Evolutionary conservation across 192 early-diverging fungal genomes (phyloP).

Genomic region (Rhizophlyctis rosea): DNA sequence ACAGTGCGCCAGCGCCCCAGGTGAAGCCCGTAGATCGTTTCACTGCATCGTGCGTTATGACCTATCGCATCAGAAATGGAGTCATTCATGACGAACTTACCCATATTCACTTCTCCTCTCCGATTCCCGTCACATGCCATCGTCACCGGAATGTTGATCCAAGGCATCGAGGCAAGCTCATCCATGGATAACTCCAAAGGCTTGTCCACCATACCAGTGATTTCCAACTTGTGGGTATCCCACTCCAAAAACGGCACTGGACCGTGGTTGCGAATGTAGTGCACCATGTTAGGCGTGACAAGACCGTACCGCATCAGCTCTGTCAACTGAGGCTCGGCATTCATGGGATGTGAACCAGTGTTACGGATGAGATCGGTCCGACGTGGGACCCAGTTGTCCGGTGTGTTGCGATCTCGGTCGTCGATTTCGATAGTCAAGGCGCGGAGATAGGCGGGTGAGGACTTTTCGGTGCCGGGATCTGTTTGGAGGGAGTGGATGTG

Average conservation of each 20-base stretch:
- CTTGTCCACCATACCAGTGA: constrained; percentile 25
- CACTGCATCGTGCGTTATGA: constrained; percentile 4
- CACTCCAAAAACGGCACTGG: constrained; percentile 53
- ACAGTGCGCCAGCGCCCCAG: constrained; percentile 57
- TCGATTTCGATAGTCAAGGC: background rate
- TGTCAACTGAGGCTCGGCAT: constrained; percentile 47
- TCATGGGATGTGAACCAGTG: constrained; percentile 61
- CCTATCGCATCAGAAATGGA: no score
- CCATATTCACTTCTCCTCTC: constrained; percentile 67
- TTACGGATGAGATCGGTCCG: constrained; percentile 47
- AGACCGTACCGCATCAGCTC: constrained; percentile 40
- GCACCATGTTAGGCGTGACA: constrained; percentile 56
- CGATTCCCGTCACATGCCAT: constrained; percentile 66
- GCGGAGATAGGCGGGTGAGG: background rate
- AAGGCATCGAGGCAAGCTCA: constrained; percentile 43
- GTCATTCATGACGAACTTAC: background rate
- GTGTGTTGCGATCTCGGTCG: background rate
- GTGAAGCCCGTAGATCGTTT: constrained; percentile 61
- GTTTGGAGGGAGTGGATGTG: background rate
- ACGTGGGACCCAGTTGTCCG: constrained; percentile 49
- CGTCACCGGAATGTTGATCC: constrained; percentile 51
- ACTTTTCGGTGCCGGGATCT: background rate
- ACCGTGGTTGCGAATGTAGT: constrained; percentile 73
- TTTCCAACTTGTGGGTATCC: constrained; percentile 37
- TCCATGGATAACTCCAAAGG: background rate